phyloP scores from a whole-genome alignment of 192 early-diverging fungal species.

The Linnemannia exigua region DNA sequence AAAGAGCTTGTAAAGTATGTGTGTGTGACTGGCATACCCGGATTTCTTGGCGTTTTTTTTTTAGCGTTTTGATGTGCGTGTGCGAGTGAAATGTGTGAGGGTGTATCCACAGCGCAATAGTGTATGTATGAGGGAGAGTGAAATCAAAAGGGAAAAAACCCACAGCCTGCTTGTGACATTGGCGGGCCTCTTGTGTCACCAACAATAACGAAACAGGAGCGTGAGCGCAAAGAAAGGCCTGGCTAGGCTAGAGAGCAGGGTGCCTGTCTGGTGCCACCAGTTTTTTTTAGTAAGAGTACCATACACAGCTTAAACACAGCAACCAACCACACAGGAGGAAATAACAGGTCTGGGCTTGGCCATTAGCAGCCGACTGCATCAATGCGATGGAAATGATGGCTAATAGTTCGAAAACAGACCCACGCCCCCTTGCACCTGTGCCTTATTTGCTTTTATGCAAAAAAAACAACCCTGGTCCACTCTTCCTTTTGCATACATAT shows the following conservation, averaged over 20 bases:
- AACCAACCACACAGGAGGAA: neutral
- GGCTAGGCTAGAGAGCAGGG: neutral
- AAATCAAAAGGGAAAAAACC: neutral
- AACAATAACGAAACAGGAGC: neutral
- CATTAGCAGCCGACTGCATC: too few relatives aligned
- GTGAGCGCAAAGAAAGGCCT: neutral
- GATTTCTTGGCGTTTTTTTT: slow-evolving; percentile 18
- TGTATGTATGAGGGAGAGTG: neutral
- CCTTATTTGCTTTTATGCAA: neutral
- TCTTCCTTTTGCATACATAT: neutral
- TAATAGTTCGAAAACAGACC: too few relatives aligned
- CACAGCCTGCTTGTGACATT: neutral
- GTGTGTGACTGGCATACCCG: neutral
- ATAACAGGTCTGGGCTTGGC: neutral
- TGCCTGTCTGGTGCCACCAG: neutral
- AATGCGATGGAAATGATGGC: too few relatives aligned
- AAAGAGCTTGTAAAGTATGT: neutral
- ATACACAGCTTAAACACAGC: neutral
- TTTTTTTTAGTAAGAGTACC: neutral
- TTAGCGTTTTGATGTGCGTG: neutral
- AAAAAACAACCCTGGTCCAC: neutral
- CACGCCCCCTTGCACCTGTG: too few relatives aligned
- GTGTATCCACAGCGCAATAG: neutral
- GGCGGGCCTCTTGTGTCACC: neutral
- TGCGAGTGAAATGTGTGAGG: neutral